phyloP scores from a whole-genome alignment of 2,329 filamentous ascomycete species.

The Didymella pinodella region DNA sequence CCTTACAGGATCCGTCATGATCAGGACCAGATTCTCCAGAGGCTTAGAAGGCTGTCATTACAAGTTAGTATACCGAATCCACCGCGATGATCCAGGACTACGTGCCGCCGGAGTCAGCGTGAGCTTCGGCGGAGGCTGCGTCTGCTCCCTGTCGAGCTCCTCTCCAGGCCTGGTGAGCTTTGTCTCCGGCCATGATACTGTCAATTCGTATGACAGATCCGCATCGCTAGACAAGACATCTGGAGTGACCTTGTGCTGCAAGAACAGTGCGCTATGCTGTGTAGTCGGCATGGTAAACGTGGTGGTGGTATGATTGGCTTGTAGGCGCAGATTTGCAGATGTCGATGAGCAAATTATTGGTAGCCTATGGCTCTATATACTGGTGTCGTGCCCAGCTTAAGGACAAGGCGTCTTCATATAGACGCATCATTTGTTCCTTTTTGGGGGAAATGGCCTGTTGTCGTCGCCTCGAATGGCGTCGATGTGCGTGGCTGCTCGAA shows the following conservation, averaged over 20 bases:
- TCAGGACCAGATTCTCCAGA: slow-evolving; percentile 26
- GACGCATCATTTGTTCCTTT: slow-evolving; percentile 6
- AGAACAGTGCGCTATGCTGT: slow-evolving; percentile 13
- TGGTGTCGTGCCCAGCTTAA: background rate
- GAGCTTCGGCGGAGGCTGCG: slow-evolving; percentile 29
- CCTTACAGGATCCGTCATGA: slow-evolving; percentile 32
- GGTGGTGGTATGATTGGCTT: background rate
- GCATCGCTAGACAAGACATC: slow-evolving; percentile 26
- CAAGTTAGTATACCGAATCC: background rate
- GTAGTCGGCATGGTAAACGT: slow-evolving; percentile 1
- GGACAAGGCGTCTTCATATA: background rate
- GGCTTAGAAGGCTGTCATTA: slow-evolving; percentile 19
- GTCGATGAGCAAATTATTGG: background rate
- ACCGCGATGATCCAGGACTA: background rate
- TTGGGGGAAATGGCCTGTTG: slow-evolving; percentile 15
- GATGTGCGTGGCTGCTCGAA: slow-evolving; percentile 5
- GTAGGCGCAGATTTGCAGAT: background rate
- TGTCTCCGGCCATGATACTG: slow-evolving; percentile 25
- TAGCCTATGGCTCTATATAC: slow-evolving; percentile 1
- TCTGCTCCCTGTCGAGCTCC: slow-evolving; percentile 27
- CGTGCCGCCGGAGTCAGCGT: slow-evolving; percentile 24
- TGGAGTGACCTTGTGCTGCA: slow-evolving; percentile 28
- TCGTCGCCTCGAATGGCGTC: background rate
- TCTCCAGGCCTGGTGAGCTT: slow-evolving; percentile 25
- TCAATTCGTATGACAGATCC: slow-evolving; percentile 24